A percentile compares a stretch with the other conserved stretches of the same genome.
Evolutionary conservation across 2,329 filamentous ascomycete species (phyloP).

Genomic region (Cladosporium sp.): DNA sequence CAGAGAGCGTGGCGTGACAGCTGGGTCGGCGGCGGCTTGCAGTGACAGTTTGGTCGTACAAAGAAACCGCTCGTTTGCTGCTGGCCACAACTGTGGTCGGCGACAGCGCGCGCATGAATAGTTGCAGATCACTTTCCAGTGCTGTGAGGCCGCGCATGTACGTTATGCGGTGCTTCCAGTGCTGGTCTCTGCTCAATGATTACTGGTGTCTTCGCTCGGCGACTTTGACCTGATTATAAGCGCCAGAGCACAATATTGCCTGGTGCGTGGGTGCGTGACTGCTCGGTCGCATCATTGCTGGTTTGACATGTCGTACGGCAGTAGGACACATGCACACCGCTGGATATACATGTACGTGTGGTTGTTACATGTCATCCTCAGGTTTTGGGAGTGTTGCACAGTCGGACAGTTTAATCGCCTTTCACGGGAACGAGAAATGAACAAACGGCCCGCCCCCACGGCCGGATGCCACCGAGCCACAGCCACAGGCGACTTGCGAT

Average conservation of each 20-base stretch:
- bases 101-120: not conserved
- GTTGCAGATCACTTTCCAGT: constrained; percentile 1
- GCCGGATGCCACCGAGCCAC: not conserved
- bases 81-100: not conserved
- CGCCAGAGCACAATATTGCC: not conserved
- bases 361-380: not conserved
- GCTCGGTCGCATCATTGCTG: not conserved
- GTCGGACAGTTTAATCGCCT: not conserved
- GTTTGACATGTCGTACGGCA: constrained; percentile 2
- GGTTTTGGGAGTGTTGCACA: not conserved
- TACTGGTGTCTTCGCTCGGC: not conserved
- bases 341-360: not conserved
- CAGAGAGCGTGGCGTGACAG: constrained; percentile 9
- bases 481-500: constrained; percentile 9
- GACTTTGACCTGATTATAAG: not conserved
- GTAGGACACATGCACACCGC: not conserved
- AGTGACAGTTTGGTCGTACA: constrained; percentile 13
- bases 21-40: not conserved
- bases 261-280: not conserved
- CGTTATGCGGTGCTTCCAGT: constrained; percentile 1
- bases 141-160: not conserved
- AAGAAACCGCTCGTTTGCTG: constrained; percentile 1
- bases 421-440: constrained; percentile 13
- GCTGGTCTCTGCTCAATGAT: not conserved
- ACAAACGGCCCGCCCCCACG: constrained; percentile 2